Percentiles rank a stretch among this genome's conserved stretches.
Evolutionary conservation across 345 rosid genomes (phyloP).

Genomic region (Euclidium syriacum): DNA sequence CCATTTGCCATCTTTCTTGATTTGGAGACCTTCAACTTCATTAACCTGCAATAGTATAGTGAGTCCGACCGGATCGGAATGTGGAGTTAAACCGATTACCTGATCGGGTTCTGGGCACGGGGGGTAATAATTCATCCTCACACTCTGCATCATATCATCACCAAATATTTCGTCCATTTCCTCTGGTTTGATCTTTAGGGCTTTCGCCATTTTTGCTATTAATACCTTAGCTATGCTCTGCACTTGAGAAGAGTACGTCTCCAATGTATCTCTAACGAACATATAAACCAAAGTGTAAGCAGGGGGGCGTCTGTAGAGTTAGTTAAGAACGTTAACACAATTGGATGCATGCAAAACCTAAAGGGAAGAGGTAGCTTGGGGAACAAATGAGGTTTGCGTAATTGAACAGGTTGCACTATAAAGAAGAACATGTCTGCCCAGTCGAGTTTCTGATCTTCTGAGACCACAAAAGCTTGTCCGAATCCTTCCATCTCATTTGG

Average conservation of each 20-base stretch:
- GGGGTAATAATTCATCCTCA: constrained; percentile 63
- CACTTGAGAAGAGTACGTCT: constrained; percentile 37
- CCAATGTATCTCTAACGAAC: constrained; percentile 43
- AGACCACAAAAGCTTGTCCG: constrained; percentile 31
- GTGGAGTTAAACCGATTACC: constrained; percentile 40
- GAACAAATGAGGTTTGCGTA: constrained; percentile 31
- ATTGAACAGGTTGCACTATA: constrained; percentile 15
- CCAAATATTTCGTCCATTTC: constrained; percentile 35
- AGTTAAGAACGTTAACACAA: background rate
- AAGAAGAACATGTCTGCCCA: constrained; percentile 34
- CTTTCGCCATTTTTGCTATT: constrained; percentile 35
- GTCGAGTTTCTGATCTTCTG: constrained; percentile 35
- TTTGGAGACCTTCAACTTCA: constrained; percentile 52
- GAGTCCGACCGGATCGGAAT: constrained; percentile 44
- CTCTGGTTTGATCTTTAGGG: constrained; percentile 40
- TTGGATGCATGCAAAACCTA: constrained; percentile 24
- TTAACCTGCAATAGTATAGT: constrained; percentile 48
- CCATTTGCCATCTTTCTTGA: constrained; percentile 45
- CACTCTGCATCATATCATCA: constrained; percentile 28
- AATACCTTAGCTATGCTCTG: constrained; percentile 35
- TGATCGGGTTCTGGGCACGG: constrained; percentile 55
- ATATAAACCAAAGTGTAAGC: background rate
- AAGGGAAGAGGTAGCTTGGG: constrained; percentile 34
- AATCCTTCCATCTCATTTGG: constrained; percentile 27
- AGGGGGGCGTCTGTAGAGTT: background rate